Evolutionary conservation across 192 early-diverging fungal genomes (phyloP), one percentile per base, ranked within the genome.

Genomic region (Phlyctochytrium arcticum): DNA sequence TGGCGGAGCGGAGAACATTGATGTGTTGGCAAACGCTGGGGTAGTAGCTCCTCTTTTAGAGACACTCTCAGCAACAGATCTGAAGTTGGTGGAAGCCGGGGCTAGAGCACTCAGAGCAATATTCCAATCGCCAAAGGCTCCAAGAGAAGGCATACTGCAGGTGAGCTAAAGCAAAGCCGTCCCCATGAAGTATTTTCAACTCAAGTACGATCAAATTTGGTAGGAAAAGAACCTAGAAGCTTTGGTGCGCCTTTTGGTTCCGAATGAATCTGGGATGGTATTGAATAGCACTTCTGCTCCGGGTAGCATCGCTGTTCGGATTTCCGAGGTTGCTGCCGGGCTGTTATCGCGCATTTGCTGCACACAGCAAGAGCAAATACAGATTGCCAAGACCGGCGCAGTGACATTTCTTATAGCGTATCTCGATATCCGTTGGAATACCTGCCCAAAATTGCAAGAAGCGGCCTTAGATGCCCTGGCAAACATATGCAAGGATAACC

Each of bases 401-500:
- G 75, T 90, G 30, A 75, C 79, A 29, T 61, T 82, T 5, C 68
- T 90, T 26, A 67, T 86, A 47, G 75, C 70, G 6, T 59, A 88
- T 33, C 69, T 92, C 5, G 71, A 74, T 49, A 75, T 75, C 21
- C 74, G 74, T 8, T 82, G 69, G 65, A 63, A 72, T 29, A 23
- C 33, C 19, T 77, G 60, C 46, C 62, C 79, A 4, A 89, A 86
- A 69, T 77, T 88, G 8, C 90, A 92, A 62, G 89, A 92, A 71
- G 85, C 89, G 5, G 86, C 86, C 5, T 74, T 92, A 48, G 90
- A 90, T 54, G 89, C 89, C 0, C 62, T 92, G n/a, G 79, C 86
- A 2, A 79, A 78, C 6, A 57, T 92, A 29, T 81, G 82, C 58
- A 76, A 85, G 29, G 82, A 80, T 21, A 89, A 88, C 62, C 46